These are phyloP conservation scores for Neckera pumila DNA, from an alignment of 225 moss, liverwort and hornwort species.

Conservation along the genomic window DNA sequence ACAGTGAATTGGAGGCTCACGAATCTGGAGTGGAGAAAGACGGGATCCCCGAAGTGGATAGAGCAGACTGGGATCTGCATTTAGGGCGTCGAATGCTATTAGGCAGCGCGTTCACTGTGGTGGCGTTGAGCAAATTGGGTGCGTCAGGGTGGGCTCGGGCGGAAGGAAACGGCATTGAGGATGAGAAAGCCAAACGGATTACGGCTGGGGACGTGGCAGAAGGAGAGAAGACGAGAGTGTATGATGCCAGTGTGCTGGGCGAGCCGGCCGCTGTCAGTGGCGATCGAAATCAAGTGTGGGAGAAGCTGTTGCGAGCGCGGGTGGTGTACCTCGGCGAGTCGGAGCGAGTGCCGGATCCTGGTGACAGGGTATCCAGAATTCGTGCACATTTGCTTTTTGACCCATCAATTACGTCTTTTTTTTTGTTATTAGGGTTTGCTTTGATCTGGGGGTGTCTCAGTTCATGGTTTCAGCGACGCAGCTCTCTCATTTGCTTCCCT, in stretches of 20 bases:
- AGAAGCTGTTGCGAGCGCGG: constrained; percentile 72
- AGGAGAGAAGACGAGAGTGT: constrained; percentile 30
- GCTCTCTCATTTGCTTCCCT: background rate
- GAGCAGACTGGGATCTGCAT: constrained; percentile 5
- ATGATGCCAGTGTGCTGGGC: constrained; percentile 73
- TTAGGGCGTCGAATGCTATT: constrained; percentile 61
- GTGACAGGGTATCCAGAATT: constrained; percentile 51
- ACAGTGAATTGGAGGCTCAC: background rate
- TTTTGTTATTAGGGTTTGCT: background rate
- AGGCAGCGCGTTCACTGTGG: constrained; percentile 37
- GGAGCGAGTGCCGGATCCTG: constrained; percentile 70
- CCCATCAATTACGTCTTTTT: background rate
- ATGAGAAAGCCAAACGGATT: background rate
- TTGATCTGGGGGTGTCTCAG: background rate
- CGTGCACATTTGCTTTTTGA: background rate
- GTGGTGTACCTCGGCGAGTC: constrained; percentile 86
- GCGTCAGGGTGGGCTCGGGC: constrained; percentile 14
- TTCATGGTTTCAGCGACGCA: background rate
- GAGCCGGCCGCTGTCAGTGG: constrained; percentile 65
- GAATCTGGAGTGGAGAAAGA: background rate
- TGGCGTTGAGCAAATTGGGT: constrained; percentile 20
- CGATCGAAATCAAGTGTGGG: constrained; percentile 65
- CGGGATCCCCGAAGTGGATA: background rate
- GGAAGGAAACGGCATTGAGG: background rate
- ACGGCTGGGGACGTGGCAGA: background rate